Base-by-base conservation (phyloP, 2,329 filamentous ascomycete genomes). In the Ampelomyces quisqualis region DNA sequence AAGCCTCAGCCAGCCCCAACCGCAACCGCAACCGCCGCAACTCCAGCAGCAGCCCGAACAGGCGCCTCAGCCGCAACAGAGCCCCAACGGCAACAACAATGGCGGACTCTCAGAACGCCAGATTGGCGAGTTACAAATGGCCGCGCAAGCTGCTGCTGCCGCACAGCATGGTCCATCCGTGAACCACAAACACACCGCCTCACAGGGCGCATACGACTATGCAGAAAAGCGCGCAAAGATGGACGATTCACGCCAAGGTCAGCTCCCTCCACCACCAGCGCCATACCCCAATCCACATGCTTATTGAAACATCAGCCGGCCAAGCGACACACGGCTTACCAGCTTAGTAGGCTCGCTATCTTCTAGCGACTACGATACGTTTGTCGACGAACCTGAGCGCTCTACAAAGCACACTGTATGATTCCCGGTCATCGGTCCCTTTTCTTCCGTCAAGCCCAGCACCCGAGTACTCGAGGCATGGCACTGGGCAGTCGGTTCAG, bases 51-150 rank as follows among this genome's bases (percentile, higher is more conserved):
- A 57, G 7, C 40, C 45, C 8, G 50, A 57, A 19, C 53, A 58
- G 34, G 55, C 54, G 28, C 51, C 49, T n/a, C 47, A 52, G 26
- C 45, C 44, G 1, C 56, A 59, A 19, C 51, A 53, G 26, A 56
- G 49, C 37, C 45, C 47, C 4, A 51, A 47, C 49, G 58, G 45
- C 27, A 51, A 26, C 34, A 67, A 56, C 45, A 62, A 60, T 23
- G 64, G 63, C 2, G 65, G 63, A 10, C 53, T 68, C 5, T 68
- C 65, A 1, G 65, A 67, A 42, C 58, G 58, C 19, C 64, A 68
- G 36, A 68, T 68, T 48, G 65, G 62, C 30, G 60, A 67, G 48
- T 55, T 67, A 13, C 64, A 67, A 40, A 67, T 67, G 62, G 65
- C 65, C 6, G 65, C 65, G 3, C 63, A 66, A 53, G 63, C 63